Evolutionary conservation across 257 asterid genomes (phyloP), one percentile per base, ranked within the genome.

Genomic region (Salvia miltiorrhiza): DNA sequence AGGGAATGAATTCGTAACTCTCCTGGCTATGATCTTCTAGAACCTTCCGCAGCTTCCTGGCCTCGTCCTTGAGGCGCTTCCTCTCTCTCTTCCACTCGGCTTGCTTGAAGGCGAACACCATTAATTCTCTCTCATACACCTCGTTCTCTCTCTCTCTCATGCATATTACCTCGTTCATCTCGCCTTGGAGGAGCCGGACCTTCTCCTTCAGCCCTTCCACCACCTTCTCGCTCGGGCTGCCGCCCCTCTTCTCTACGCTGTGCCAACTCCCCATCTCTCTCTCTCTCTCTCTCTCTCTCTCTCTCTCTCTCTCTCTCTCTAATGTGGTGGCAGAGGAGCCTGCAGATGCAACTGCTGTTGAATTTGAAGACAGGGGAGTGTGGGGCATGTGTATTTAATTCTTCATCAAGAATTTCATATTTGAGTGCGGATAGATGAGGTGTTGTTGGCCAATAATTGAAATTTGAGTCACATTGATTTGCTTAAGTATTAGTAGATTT

Each of bases 81-180:
- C 83, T 88, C 74, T 92, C 96, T 59, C 79, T 74, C 74, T 69
- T 82, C 98, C 97, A 88, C 52, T 89, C 95, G 0, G 77, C 90
- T 68, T 89, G 87, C 67, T 85, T 92, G 70, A 92, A 65, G 0
- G 92, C 90, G 60, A 85, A 85, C 20, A 76, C 82, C 83, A 83
- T 77, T 44, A 88, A 65, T 35, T 89, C 96, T 0, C 78, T 79
- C 75, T 88, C 93, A 37, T 85, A 85, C 9, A 73, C 76, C 41
- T 81, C 84, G 49, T 65, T 82, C 64, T 93, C 97, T 7, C 78
- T 69, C 63, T 88, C 98, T 75, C 97, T 75, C 26, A 79, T 69
- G 81, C 86, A 67, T 87, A 85, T 85, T 9, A 88, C 70, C 37
- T 90, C 97, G 2, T 73, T 77, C 32, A 86, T 74, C 69, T 92